Conservation (phyloP, 208 protist species). For the Leishmania aethiopica region DNA sequence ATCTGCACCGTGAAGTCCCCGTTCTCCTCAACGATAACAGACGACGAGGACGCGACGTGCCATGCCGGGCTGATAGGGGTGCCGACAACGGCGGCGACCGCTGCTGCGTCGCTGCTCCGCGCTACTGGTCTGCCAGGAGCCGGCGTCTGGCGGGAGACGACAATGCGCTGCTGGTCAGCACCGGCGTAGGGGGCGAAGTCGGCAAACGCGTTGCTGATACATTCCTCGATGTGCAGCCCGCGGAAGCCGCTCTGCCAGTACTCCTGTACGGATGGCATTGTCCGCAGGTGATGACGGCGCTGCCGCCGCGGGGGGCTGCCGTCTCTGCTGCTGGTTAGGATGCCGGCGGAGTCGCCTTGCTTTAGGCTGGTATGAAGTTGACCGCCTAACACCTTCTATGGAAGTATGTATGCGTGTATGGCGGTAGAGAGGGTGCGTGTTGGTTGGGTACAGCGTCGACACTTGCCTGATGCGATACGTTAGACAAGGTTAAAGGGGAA, state of each 20-base stretch:
- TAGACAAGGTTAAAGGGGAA: not conserved
- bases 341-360: not conserved
- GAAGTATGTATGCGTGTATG: not conserved
- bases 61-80: slow-evolving; percentile 27
- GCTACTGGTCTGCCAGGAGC: slow-evolving; percentile 10
- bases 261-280: slow-evolving; percentile 22
- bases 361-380: not conserved
- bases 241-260: slow-evolving; percentile 60
- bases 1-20: slow-evolving; percentile 48
- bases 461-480: not conserved
- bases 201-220: slow-evolving; percentile 61
- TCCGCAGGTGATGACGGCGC: not conserved
- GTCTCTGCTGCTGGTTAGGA: not conserved
- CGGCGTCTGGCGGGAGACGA: slow-evolving; percentile 47
- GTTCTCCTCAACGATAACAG: slow-evolving; percentile 49
- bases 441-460: not conserved
- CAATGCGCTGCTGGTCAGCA: slow-evolving; percentile 69
- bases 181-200: slow-evolving; percentile 86
- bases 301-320: not conserved
- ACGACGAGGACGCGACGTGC: slow-evolving; percentile 26
- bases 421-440: not conserved
- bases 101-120: slow-evolving; percentile 6
- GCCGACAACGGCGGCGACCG: not conserved
- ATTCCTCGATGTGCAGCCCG: slow-evolving; percentile 70
- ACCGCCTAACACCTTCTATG: not conserved